These are phyloP conservation scores for Moesziomyces antarcticus DNA, from an alignment of 1,284 basidiomycete species.

Conservation along the genomic window DNA sequence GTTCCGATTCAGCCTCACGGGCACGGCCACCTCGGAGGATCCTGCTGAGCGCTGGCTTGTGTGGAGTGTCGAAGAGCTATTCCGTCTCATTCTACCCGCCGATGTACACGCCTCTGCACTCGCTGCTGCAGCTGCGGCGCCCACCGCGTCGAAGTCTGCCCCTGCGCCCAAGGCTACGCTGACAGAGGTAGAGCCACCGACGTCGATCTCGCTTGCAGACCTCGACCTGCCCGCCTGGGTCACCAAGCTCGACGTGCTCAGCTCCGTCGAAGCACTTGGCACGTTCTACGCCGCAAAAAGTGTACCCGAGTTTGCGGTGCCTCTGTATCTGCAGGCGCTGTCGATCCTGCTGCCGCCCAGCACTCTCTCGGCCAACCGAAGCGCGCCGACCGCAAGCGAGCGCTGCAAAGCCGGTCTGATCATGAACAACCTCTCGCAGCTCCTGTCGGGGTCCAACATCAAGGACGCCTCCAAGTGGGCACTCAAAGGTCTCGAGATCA, in stretches of 20 bases:
- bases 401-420: slow-evolving; percentile 63
- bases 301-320: slow-evolving; percentile 65
- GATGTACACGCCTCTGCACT: slow-evolving; percentile 34
- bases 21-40: slow-evolving; percentile 35
- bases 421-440: slow-evolving; percentile 67
- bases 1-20: slow-evolving; percentile 27
- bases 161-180: slow-evolving; percentile 1
- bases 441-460: slow-evolving; percentile 49
- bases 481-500: slow-evolving; percentile 60
- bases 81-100: slow-evolving; percentile 44
- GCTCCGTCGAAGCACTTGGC: slow-evolving; percentile 66
- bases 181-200: slow-evolving; percentile 11
- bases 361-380: not conserved
- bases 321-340: slow-evolving; percentile 67
- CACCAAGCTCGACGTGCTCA: slow-evolving; percentile 59
- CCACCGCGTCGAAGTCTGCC: not conserved
- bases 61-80: slow-evolving; percentile 67
- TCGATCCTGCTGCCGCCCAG: slow-evolving; percentile 60
- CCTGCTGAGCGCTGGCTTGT: slow-evolving; percentile 63
- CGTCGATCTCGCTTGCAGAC: slow-evolving; percentile 57
- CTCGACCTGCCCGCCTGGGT: slow-evolving; percentile 67
- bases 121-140: slow-evolving; percentile 24
- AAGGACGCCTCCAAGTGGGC: slow-evolving; percentile 64
- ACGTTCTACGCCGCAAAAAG: slow-evolving; percentile 63
- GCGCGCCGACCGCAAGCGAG: slow-evolving; percentile 58